Conservation (phyloP, 2,329 filamentous ascomycete genomes). For the Hymenoscyphus fraxineus region DNA sequence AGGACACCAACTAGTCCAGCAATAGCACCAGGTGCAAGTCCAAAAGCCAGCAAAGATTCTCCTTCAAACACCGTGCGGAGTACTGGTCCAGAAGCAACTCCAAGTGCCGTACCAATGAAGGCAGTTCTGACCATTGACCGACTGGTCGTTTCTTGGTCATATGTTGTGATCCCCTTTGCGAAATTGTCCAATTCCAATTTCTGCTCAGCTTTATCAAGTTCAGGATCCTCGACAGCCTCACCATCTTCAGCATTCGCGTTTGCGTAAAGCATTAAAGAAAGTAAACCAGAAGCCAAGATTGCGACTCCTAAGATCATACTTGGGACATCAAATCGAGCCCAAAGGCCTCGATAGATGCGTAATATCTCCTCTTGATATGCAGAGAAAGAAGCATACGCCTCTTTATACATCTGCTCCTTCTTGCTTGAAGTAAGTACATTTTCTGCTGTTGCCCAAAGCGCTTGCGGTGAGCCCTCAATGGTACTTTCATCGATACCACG, state of each 20-base stretch:
- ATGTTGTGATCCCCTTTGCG: slow-evolving; percentile 22
- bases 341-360: slow-evolving; percentile 73
- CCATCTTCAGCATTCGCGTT: slow-evolving; percentile 54
- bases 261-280: slow-evolving; percentile 70
- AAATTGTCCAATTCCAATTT: slow-evolving; percentile 48
- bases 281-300: slow-evolving; percentile 65
- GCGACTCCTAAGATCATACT: slow-evolving; percentile 79
- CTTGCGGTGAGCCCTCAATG: slow-evolving; percentile 49
- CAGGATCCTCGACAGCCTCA: slow-evolving; percentile 51
- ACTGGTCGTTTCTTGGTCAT: slow-evolving; percentile 28
- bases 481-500: slow-evolving; percentile 62
- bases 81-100: slow-evolving; percentile 23
- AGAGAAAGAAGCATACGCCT: slow-evolving; percentile 56
- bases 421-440: slow-evolving; percentile 29
- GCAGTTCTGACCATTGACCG: slow-evolving; percentile 24
- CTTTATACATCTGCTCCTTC: slow-evolving; percentile 40
- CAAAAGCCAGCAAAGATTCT: slow-evolving; percentile 22
- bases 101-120: slow-evolving; percentile 28
- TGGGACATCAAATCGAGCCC: slow-evolving; percentile 86
- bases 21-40: slow-evolving; percentile 24
- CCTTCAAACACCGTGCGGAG: slow-evolving; percentile 21
- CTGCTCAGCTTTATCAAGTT: slow-evolving; percentile 57
- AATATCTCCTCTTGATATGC: slow-evolving; percentile 78
- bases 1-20: slow-evolving; percentile 37
- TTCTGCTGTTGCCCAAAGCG: slow-evolving; percentile 55